Percentiles rank a stretch among this genome's conserved stretches.
phyloP scores from a whole-genome alignment of 202 grass and related monocot genomes.

The Zoysia matrella region DNA sequence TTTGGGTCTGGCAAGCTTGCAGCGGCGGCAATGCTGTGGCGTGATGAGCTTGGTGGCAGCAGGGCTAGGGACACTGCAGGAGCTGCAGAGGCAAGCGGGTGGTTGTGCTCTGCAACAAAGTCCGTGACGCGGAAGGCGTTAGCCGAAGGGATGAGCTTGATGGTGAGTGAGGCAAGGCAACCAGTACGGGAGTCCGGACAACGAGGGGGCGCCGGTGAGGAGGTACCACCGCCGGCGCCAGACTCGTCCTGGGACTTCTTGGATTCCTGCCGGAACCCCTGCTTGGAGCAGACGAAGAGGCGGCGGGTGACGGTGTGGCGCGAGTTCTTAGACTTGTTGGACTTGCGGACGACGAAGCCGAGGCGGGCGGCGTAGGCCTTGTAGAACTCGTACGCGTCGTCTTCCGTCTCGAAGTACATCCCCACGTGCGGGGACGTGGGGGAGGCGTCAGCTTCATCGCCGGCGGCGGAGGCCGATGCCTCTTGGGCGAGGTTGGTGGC shows the following conservation, averaged over 20 bases:
- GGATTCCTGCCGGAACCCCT: constrained; percentile 73
- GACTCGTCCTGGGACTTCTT: constrained; percentile 55
- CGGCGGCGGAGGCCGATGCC: constrained; percentile 26
- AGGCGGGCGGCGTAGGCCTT: constrained; percentile 75
- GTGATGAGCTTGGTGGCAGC: constrained; percentile 52
- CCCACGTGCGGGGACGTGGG: constrained; percentile 59
- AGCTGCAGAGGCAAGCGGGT: constrained; percentile 60
- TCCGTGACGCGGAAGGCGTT: constrained; percentile 70
- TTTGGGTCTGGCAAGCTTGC: constrained; percentile 60
- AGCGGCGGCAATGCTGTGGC: constrained; percentile 1
- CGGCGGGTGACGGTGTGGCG: constrained; percentile 74
- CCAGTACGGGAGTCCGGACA: constrained; percentile 73
- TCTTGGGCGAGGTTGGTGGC: constrained; percentile 5
- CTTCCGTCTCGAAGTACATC: constrained; percentile 84
- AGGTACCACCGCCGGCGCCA: background rate
- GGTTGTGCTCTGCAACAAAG: constrained; percentile 65
- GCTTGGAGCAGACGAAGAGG: constrained; percentile 80
- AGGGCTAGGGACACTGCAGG: constrained; percentile 60
- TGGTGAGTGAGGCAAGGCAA: constrained; percentile 70
- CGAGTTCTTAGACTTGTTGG: constrained; percentile 82
- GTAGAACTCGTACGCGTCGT: constrained; percentile 87
- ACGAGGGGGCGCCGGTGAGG: constrained; percentile 49
- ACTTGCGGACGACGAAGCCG: constrained; percentile 85
- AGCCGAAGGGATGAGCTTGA: constrained; percentile 73
- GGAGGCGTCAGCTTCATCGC: background rate